Evolutionary conservation across 176 grass and related monocot species (phyloP).

Genomic region (Avena atlantica): DNA sequence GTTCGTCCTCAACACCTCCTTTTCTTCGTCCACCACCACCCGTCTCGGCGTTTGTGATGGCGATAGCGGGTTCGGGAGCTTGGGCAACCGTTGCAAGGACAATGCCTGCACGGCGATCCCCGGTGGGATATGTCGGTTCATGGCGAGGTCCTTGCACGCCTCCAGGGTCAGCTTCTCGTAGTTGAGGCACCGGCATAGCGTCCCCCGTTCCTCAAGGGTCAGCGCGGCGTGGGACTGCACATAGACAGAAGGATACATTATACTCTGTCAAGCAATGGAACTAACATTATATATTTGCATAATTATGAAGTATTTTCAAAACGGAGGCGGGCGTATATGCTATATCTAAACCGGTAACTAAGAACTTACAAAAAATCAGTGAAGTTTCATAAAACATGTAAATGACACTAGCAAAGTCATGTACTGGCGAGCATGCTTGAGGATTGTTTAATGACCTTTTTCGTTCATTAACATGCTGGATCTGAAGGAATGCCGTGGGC

Average conservation of each 20-base stretch:
- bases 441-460: background rate
- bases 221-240: slow-evolving; percentile 67
- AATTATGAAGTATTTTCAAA: background rate
- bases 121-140: slow-evolving; percentile 76
- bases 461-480: background rate
- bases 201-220: slow-evolving; percentile 62
- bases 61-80: slow-evolving; percentile 34
- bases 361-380: background rate
- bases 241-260: background rate
- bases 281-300: too few species aligned
- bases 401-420: too few species aligned
- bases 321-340: too few species aligned
- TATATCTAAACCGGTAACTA: background rate
- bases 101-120: slow-evolving; percentile 83
- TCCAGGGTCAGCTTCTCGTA: slow-evolving; percentile 90
- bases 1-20: slow-evolving; percentile 66
- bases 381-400: background rate
- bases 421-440: too few species aligned
- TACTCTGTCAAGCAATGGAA: too few species aligned
- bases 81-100: slow-evolving; percentile 63
- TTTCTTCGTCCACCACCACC: slow-evolving; percentile 60
- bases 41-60: slow-evolving; percentile 45
- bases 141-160: slow-evolving; percentile 93
- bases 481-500: background rate
- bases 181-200: slow-evolving; percentile 87